A percentile compares a stretch with the other conserved stretches of the same genome.
These are phyloP conservation scores for Hypericum androsaemum DNA, from an alignment of 345 rosid genomes.

Conservation along the genomic window DNA sequence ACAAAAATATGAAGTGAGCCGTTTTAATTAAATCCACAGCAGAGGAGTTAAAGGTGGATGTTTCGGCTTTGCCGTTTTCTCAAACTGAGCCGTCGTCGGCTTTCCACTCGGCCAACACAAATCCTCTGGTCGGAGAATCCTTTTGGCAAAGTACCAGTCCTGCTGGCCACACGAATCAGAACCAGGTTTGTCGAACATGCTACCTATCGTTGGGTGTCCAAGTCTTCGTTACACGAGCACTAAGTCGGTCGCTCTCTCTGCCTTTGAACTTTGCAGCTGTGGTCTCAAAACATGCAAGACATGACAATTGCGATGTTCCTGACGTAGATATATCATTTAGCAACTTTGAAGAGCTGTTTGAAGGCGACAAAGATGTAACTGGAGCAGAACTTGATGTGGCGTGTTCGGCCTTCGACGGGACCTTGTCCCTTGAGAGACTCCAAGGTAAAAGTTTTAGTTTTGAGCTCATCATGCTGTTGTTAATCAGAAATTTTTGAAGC, in stretches of 20 bases:
- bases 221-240: not conserved
- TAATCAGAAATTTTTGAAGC: no score
- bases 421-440: no score
- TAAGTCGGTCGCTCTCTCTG: not conserved
- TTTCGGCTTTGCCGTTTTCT: slow-evolving; percentile 31
- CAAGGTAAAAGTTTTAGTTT: no score
- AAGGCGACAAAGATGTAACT: slow-evolving; percentile 41
- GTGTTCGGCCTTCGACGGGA: no score
- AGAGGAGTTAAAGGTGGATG: slow-evolving; percentile 34
- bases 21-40: no score
- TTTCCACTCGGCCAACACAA: slow-evolving; percentile 34
- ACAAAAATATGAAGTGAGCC: no score
- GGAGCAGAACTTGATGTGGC: slow-evolving; percentile 19
- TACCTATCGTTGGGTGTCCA: slow-evolving; percentile 2
- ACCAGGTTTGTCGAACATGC: slow-evolving; percentile 14
- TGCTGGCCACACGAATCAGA: slow-evolving; percentile 33
- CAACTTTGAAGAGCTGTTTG: slow-evolving; percentile 73
- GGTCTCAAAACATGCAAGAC: slow-evolving; percentile 83
- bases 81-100: slow-evolving; percentile 32
- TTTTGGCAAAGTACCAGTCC: slow-evolving; percentile 68
- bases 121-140: slow-evolving; percentile 37
- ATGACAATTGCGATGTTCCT: slow-evolving; percentile 64
- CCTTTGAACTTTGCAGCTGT: slow-evolving; percentile 37
- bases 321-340: slow-evolving; percentile 67
- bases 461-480: no score